phyloP scores from a whole-genome alignment of 352 stramenopile genomes.

The Blastocystis sp. region DNA sequence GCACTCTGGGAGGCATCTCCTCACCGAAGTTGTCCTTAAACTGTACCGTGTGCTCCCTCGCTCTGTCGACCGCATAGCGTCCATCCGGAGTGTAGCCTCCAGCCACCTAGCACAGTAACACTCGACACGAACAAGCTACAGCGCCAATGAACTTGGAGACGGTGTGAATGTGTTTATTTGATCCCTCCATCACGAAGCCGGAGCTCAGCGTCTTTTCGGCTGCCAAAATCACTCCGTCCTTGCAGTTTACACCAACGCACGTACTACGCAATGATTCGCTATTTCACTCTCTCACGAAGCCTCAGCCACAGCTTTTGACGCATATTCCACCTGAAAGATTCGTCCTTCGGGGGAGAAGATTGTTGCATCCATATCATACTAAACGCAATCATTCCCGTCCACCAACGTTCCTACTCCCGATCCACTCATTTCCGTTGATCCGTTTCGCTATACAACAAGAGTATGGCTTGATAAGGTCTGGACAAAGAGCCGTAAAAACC shows the following conservation, averaged over 20 bases:
- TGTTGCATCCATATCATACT: constrained; percentile 70
- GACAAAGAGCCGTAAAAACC: constrained; percentile 37
- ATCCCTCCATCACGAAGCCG: constrained; percentile 68
- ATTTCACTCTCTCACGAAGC: background rate
- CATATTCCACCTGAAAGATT: constrained; percentile 69
- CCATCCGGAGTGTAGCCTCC: constrained; percentile 66
- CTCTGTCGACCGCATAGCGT: constrained; percentile 44
- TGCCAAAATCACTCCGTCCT: constrained; percentile 63
- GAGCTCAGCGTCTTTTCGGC: constrained; percentile 65
- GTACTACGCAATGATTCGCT: constrained; percentile 34
- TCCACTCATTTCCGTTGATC: constrained; percentile 63
- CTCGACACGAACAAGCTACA: constrained; percentile 1
- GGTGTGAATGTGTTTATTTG: constrained; percentile 67
- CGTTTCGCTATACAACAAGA: background rate
- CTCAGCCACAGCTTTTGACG: constrained; percentile 67
- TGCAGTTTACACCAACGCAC: constrained; percentile 67
- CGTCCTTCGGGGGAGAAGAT: constrained; percentile 69
- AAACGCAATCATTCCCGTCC: constrained; percentile 4
- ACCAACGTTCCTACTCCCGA: constrained; percentile 50
- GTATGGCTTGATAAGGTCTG: constrained; percentile 27
- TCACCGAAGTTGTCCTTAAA: constrained; percentile 68
- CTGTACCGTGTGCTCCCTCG: constrained; percentile 55
- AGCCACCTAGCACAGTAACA: constrained; percentile 23
- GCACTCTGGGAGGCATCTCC: constrained; percentile 57
- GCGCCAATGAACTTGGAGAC: constrained; percentile 64